Base-by-base conservation (phyloP, 1,284 basidiomycete species). In the Rhodotorula sp. region DNA sequence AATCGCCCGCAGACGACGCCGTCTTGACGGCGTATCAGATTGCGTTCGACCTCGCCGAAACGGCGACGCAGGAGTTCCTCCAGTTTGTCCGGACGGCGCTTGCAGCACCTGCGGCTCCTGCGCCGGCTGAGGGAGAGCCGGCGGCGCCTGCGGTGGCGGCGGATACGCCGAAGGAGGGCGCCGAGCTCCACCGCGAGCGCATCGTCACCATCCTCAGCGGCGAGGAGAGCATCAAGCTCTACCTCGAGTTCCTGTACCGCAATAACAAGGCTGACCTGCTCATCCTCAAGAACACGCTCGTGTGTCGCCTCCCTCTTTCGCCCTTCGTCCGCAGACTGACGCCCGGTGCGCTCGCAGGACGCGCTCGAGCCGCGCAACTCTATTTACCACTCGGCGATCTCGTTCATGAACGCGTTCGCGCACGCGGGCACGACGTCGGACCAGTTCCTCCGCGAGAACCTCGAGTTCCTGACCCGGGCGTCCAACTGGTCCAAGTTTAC, bases 401-500 rank as follows among this genome's bases (percentile, higher is more conserved):
- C 93, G 8, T 87, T 98, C 70, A 91, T 94, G 81, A 97, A 98
- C 81, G 94, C 95, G 3, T 97, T 94, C 81, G 94, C 95, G 87
- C 89, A 96, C 80, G 89, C 94, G 36, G 95, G 95, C 59, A 98
- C 95, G 2, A 94, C 93, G 0, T 94, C 93, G 4, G 95, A 98
- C 78, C 81, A 87, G 50, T 98, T 97, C 85, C 84, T 98, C 39
- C 89, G 93, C 19, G 92, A 96, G 69, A 97, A 97, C 81, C 86
- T 98, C 59, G 94, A 96, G 80, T 98, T 94, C 93, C 87, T 98
- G 3, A 91, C 88, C 36, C 86, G 92, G 71, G 95, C 95, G 4
- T 90, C 90, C 54, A 97, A 98, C 81, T 98, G 95, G 95, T 92
- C 92, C 56, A 98, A 97, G 80, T 98, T 97, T 83, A 92, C 92